Evolutionary conservation across 2,329 filamentous ascomycete species (phyloP).

Genomic region (Davidsoniella neocaledoniae): DNA sequence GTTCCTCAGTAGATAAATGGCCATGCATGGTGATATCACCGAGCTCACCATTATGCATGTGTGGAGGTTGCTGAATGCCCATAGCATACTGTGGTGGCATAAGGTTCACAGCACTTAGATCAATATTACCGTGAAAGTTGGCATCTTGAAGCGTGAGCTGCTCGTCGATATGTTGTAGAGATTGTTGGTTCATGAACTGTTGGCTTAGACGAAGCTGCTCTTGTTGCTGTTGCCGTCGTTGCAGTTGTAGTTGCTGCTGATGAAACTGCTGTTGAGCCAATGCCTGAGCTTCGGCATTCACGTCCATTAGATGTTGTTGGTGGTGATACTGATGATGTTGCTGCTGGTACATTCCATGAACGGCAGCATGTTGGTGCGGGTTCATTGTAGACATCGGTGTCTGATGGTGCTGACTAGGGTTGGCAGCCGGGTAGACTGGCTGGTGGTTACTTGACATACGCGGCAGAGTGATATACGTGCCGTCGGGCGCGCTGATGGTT

Average conservation of each 20-base stretch:
- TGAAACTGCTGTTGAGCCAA: background rate
- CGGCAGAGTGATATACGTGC: background rate
- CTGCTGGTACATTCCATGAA: background rate
- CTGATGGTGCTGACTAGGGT: too few species aligned
- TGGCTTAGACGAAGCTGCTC: background rate
- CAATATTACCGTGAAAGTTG: too few species aligned
- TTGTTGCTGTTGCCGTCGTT: slow-evolving; percentile 1
- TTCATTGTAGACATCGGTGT: too few species aligned
- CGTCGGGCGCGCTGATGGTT: slow-evolving; percentile 19
- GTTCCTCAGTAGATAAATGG: background rate
- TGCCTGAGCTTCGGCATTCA: background rate
- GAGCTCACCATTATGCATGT: background rate
- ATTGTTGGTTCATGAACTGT: background rate
- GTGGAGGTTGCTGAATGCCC: background rate
- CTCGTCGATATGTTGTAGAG: background rate
- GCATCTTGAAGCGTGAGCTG: background rate
- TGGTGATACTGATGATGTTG: background rate
- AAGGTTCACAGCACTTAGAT: too few species aligned
- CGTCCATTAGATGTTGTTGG: background rate
- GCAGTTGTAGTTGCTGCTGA: background rate
- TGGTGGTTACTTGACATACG: slow-evolving; percentile 13
- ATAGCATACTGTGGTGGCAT: background rate
- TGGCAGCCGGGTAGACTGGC: too few species aligned
- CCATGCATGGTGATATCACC: background rate
- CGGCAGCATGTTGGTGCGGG: slow-evolving; percentile 7